phyloP scores from a whole-genome alignment of 2,329 filamentous ascomycete species.

The Colletotrichum australisinense region DNA sequence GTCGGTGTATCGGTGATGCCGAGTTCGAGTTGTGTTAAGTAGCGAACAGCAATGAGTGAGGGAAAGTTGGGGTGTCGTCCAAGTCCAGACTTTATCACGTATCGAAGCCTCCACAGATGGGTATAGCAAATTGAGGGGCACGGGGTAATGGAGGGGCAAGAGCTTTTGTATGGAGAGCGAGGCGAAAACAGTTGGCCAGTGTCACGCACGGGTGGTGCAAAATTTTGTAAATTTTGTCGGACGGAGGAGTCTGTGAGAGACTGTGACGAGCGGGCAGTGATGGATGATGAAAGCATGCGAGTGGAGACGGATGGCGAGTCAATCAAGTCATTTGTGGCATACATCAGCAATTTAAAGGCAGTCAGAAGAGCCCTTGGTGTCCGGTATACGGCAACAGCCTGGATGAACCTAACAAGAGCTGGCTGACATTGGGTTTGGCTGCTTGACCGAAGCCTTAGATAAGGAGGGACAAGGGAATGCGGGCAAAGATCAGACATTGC shows the following conservation, averaged over 20 bases:
- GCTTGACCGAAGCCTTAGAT: constrained; percentile 6
- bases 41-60: neutral
- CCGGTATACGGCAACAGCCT: constrained; percentile 8
- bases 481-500: constrained; percentile 9
- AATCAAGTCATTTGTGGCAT: constrained; percentile 28
- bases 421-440: constrained; percentile 26
- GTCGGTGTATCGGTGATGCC: neutral
- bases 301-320: constrained; percentile 35
- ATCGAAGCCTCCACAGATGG: constrained; percentile 19
- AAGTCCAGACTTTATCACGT: constrained; percentile 23
- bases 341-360: neutral
- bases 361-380: constrained; percentile 9
- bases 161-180: constrained; percentile 30
- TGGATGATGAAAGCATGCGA: constrained; percentile 34
- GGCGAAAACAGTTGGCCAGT: constrained; percentile 20
- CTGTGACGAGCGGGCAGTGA: constrained; percentile 23
- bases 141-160: constrained; percentile 32
- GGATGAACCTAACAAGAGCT: constrained; percentile 10
- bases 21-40: neutral
- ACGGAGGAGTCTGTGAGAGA: constrained; percentile 21
- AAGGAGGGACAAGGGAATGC: constrained; percentile 27
- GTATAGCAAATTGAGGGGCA: constrained; percentile 27
- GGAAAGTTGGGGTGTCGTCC: neutral
- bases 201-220: constrained; percentile 30
- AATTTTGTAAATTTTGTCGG: constrained; percentile 34